phyloP scores from a whole-genome alignment of 2,329 filamentous ascomycete species.

The Magnaporthiopsis poae region DNA sequence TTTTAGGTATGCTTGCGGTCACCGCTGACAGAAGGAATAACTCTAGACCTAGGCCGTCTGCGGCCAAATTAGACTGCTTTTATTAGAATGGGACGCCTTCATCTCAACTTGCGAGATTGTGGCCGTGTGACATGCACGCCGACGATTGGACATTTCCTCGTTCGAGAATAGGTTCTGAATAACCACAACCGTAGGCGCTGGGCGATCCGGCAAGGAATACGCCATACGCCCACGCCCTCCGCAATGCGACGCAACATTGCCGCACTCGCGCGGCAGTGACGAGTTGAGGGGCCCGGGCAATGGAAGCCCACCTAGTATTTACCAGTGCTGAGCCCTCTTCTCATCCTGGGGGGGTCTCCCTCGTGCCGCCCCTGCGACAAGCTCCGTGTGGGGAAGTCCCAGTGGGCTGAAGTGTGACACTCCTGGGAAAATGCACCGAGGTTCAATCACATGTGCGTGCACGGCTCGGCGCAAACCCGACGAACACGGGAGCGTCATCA shows the following conservation, averaged over 20 bases:
- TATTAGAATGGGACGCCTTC: not conserved
- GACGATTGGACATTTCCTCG: not conserved
- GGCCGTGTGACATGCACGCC: not conserved
- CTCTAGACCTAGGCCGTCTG: not conserved
- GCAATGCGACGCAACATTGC: not conserved
- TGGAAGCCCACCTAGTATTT: no score
- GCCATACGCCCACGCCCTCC: not conserved
- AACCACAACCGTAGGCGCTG: not conserved
- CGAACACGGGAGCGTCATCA: not conserved
- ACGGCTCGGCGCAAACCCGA: not conserved
- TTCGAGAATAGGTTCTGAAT: not conserved
- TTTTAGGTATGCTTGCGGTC: not conserved
- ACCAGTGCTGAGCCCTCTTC: no score
- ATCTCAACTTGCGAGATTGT: not conserved
- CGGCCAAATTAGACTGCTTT: not conserved
- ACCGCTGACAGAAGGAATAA: no score
- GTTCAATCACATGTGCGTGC: slow-evolving; percentile 9
- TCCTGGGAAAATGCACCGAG: slow-evolving; percentile 6
- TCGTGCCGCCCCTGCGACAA: not conserved
- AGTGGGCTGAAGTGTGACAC: not conserved
- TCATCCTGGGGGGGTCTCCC: not conserved
- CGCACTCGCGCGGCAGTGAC: not conserved
- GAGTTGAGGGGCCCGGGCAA: not conserved
- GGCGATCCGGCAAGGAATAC: not conserved
- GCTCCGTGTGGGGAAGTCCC: slow-evolving; percentile 2